A percentile compares a stretch with the other conserved stretches of the same genome.
These are phyloP conservation scores for Cymbopogon citratus DNA, from an alignment of 176 grass and related monocot species.

Conservation along the genomic window DNA sequence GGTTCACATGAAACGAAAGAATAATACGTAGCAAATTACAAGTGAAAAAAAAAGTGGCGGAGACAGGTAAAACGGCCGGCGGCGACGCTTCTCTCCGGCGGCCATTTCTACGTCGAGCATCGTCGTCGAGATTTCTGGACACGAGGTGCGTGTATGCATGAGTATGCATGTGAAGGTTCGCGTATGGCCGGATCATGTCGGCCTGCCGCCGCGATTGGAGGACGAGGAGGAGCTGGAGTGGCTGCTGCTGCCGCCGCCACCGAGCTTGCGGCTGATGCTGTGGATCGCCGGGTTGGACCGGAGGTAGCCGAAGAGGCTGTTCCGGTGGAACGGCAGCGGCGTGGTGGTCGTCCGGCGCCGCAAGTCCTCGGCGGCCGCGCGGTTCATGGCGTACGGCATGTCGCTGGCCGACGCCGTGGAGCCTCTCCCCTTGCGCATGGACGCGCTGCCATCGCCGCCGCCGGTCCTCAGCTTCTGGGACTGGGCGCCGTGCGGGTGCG, in stretches of 20 bases:
- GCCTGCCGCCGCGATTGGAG: slow-evolving; percentile 25
- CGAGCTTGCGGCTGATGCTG: slow-evolving; percentile 65
- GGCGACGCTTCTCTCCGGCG: neutral
- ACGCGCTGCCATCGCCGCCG: slow-evolving; percentile 20
- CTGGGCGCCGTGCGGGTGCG: neutral
- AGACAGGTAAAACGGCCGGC: neutral
- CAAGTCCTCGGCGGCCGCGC: slow-evolving; percentile 54
- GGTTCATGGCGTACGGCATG: slow-evolving; percentile 50
- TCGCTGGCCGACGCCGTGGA: slow-evolving; percentile 52
- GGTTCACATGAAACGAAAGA: slow-evolving; percentile 37
- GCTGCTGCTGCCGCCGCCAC: neutral
- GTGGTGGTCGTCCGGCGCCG: slow-evolving; percentile 71
- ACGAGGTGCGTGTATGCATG: neutral
- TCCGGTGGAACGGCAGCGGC: slow-evolving; percentile 78
- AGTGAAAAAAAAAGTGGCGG: neutral
- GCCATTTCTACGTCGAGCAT: neutral
- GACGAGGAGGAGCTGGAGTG: slow-evolving; percentile 4
- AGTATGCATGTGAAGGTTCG: neutral
- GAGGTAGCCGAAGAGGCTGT: slow-evolving; percentile 80
- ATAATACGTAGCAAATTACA: slow-evolving; percentile 23
- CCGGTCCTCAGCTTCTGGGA: neutral
- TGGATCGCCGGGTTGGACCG: slow-evolving; percentile 77
- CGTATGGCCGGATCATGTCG: neutral
- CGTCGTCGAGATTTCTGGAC: neutral
- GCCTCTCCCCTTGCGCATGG: slow-evolving; percentile 46